Evolutionary conservation across 1,284 basidiomycete genomes (phyloP).

Genomic region (Amylostereum areolatum): DNA sequence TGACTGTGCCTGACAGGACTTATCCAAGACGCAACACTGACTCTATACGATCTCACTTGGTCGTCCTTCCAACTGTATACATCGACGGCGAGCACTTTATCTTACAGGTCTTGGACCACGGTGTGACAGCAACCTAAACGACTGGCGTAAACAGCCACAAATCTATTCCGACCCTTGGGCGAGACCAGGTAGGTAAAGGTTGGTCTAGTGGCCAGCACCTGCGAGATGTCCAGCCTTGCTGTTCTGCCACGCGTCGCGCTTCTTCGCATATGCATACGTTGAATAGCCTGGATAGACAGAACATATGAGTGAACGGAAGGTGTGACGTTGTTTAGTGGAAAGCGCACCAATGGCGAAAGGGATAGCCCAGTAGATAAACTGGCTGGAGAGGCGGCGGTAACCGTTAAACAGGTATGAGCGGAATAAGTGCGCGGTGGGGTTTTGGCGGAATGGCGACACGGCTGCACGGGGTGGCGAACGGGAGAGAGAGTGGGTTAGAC

Average conservation of each 20-base stretch:
- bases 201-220: background rate
- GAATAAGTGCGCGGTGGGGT: slow-evolving; percentile 67
- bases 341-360: slow-evolving; percentile 73
- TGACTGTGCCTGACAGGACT: too few species aligned
- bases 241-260: slow-evolving; percentile 64
- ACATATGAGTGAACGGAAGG: background rate
- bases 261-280: slow-evolving; percentile 80
- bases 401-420: slow-evolving; percentile 84
- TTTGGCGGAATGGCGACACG: slow-evolving; percentile 77
- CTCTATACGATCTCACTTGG: too few species aligned
- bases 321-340: background rate
- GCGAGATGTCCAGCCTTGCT: slow-evolving; percentile 79
- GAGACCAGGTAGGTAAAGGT: too few species aligned
- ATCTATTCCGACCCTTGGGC: too few species aligned
- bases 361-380: slow-evolving; percentile 76
- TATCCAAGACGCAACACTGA: too few species aligned
- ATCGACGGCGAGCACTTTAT: too few species aligned
- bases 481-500: background rate
- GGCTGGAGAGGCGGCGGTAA: slow-evolving; percentile 68
- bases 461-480: slow-evolving; percentile 36
- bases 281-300: slow-evolving; percentile 57
- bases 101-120: too few species aligned
- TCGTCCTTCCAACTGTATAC: too few species aligned
- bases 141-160: too few species aligned
- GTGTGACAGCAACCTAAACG: too few species aligned